Evolutionary conservation across 345 rosid genomes (phyloP).

Genomic region (Cardamine occulta): DNA sequence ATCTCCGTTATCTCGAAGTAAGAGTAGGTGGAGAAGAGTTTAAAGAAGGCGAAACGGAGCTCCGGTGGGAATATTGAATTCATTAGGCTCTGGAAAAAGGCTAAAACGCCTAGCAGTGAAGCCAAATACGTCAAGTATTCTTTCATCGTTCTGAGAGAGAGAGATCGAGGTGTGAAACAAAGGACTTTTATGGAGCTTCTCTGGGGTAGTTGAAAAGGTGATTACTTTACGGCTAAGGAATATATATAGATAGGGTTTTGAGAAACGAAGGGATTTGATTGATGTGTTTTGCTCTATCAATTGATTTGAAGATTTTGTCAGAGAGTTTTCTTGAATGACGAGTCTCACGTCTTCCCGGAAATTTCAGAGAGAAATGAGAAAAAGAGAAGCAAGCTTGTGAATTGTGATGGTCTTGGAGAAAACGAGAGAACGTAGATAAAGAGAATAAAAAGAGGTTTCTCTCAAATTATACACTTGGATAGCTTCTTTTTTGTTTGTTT

Average conservation of each 20-base stretch:
- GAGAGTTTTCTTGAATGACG: constrained; percentile 20
- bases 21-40: constrained; percentile 49
- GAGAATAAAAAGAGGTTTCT: background rate
- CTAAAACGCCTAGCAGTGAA: constrained; percentile 39
- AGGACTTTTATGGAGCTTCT: background rate
- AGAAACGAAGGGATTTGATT: constrained; percentile 27
- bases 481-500: background rate
- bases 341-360: constrained; percentile 13
- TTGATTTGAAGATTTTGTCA: constrained; percentile 21
- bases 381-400: background rate
- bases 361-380: background rate
- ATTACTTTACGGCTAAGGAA: constrained; percentile 21
- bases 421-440: background rate
- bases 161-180: background rate
- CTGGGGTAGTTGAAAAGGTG: constrained; percentile 7
- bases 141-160: constrained; percentile 20
- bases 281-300: constrained; percentile 1
- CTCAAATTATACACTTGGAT: constrained; percentile 13
- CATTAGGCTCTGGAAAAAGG: constrained; percentile 29
- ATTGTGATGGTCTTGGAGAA: constrained; percentile 3
- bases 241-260: background rate
- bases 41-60: constrained; percentile 26
- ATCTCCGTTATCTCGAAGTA: constrained; percentile 91
- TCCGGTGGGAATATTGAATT: constrained; percentile 34
- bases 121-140: constrained; percentile 36